Conservation (phyloP, 1,284 basidiomycete genomes). For the Moniliella sp. region DNA sequence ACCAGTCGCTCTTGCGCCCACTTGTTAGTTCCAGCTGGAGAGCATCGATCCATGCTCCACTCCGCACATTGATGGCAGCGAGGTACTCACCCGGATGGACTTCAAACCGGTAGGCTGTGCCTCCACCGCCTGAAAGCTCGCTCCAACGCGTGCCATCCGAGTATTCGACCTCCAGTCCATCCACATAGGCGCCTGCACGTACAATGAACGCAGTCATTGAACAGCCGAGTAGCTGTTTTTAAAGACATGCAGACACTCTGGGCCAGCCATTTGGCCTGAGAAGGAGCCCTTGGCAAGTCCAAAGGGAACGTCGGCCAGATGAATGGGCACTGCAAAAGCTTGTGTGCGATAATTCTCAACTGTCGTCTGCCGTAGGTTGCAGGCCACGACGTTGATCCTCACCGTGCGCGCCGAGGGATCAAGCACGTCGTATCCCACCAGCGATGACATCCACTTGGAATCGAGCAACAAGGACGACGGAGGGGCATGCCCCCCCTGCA, state of each 20-base stretch:
- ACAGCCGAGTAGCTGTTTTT: background rate
- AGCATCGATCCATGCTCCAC: slow-evolving; percentile 12
- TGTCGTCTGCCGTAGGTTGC: slow-evolving; percentile 11
- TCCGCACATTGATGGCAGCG: slow-evolving; percentile 5
- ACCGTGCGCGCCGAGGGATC: slow-evolving; percentile 3
- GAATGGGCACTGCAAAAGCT: slow-evolving; percentile 3
- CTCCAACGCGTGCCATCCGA: slow-evolving; percentile 1
- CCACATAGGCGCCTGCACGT: slow-evolving; percentile 1
- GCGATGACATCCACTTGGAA: slow-evolving; percentile 4
- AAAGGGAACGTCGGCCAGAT: slow-evolving; percentile 2
- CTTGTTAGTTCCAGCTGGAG: slow-evolving; percentile 3
- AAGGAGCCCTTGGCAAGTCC: slow-evolving; percentile 3
- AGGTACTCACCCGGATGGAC: slow-evolving; percentile 4
- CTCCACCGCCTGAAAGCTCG: slow-evolving; percentile 5
- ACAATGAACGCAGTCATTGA: background rate
- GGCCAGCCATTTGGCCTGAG: slow-evolving; percentile 2
- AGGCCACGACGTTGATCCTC: slow-evolving; percentile 7
- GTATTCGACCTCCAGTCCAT: slow-evolving; percentile 5
- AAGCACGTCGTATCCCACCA: slow-evolving; percentile 8
- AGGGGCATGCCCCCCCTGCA: slow-evolving; percentile 1
- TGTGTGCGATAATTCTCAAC: slow-evolving; percentile 5
- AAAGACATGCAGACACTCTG: slow-evolving; percentile 4
- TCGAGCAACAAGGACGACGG: slow-evolving; percentile 5
- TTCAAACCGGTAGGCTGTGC: slow-evolving; percentile 3
- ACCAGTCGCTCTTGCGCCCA: background rate